Percentiles rank a stretch among this genome's conserved stretches.
phyloP scores from a whole-genome alignment of 1,284 basidiomycete species.

The Leccinum subrobustum region DNA sequence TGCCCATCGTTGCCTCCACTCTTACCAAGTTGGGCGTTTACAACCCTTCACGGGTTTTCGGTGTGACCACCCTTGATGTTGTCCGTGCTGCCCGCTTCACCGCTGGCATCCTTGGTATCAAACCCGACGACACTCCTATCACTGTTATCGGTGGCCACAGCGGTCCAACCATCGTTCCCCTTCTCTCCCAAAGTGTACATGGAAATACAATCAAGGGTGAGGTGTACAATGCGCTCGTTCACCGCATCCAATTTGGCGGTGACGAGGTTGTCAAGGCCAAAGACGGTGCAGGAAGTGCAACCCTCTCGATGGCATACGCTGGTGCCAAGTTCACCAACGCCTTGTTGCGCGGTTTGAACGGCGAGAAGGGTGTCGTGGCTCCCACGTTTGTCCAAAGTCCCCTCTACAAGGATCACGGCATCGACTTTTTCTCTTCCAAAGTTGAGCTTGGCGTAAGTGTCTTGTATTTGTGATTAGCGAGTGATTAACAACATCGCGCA shows the following conservation, averaged over 20 bases:
- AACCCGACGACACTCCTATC: constrained; percentile 69
- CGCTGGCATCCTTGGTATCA: constrained; percentile 66
- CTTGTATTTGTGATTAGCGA: background rate
- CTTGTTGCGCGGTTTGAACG: constrained; percentile 81
- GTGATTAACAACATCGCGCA: constrained; percentile 32
- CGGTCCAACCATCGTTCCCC: constrained; percentile 93
- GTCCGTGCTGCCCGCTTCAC: constrained; percentile 95
- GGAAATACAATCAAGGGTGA: constrained; percentile 65
- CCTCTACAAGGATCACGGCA: constrained; percentile 77
- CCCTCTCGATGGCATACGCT: constrained; percentile 93
- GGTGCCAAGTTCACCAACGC: constrained; percentile 87
- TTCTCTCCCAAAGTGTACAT: constrained; percentile 78
- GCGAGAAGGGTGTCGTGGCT: constrained; percentile 82
- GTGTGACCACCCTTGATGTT: constrained; percentile 97
- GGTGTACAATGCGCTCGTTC: constrained; percentile 66
- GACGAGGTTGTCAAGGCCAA: constrained; percentile 91
- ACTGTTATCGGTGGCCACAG: constrained; percentile 97
- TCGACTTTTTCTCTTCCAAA: constrained; percentile 89
- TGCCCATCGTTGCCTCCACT: constrained; percentile 94
- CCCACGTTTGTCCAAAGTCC: constrained; percentile 91
- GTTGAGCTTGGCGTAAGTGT: constrained; percentile 85
- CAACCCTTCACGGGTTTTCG: constrained; percentile 75
- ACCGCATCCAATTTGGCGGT: constrained; percentile 91
- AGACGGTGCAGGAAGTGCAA: constrained; percentile 88
- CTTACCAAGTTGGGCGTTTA: constrained; percentile 94